Evolutionary conservation across 2,329 filamentous ascomycete species (phyloP).

Genomic region (Bipolaris cookei): DNA sequence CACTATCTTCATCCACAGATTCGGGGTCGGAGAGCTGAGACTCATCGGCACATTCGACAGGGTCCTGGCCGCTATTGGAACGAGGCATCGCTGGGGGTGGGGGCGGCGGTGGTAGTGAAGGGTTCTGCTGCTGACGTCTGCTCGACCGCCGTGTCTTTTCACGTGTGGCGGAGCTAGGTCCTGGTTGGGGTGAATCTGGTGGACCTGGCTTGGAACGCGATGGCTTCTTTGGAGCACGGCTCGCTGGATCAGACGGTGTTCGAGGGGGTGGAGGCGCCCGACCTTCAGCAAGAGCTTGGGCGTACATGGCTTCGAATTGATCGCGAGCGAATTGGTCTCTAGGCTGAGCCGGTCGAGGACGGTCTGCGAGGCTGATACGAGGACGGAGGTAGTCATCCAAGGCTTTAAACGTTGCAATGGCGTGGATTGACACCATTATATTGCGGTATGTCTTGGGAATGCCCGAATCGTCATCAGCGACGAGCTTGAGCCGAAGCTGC

Average conservation of each 20-base stretch:
- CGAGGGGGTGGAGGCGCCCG: slow-evolving; percentile 47
- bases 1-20: slow-evolving; percentile 66
- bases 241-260: slow-evolving; percentile 43
- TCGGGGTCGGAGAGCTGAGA: slow-evolving; percentile 79
- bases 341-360: slow-evolving; percentile 66
- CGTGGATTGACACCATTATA: slow-evolving; percentile 98
- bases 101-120: slow-evolving; percentile 60
- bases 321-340: slow-evolving; percentile 65
- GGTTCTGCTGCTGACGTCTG: slow-evolving; percentile 58
- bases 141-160: slow-evolving; percentile 72
- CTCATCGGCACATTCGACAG: slow-evolving; percentile 92
- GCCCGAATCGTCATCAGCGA: slow-evolving; percentile 88
- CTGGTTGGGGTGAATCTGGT: slow-evolving; percentile 55
- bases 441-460: slow-evolving; percentile 88
- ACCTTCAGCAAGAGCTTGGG: slow-evolving; percentile 67
- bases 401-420: slow-evolving; percentile 96
- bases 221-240: slow-evolving; percentile 38
- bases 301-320: slow-evolving; percentile 73
- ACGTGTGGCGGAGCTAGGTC: slow-evolving; percentile 54
- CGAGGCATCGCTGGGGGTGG: slow-evolving; percentile 56
- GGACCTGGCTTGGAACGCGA: slow-evolving; percentile 41
- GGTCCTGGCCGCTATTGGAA: slow-evolving; percentile 55
- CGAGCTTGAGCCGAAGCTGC: slow-evolving; percentile 85
- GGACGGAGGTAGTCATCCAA: slow-evolving; percentile 94
- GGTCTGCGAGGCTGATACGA: slow-evolving; percentile 79